phyloP scores from a whole-genome alignment of 1,284 basidiomycete genomes.

The Microbotryomycetes sp. region DNA sequence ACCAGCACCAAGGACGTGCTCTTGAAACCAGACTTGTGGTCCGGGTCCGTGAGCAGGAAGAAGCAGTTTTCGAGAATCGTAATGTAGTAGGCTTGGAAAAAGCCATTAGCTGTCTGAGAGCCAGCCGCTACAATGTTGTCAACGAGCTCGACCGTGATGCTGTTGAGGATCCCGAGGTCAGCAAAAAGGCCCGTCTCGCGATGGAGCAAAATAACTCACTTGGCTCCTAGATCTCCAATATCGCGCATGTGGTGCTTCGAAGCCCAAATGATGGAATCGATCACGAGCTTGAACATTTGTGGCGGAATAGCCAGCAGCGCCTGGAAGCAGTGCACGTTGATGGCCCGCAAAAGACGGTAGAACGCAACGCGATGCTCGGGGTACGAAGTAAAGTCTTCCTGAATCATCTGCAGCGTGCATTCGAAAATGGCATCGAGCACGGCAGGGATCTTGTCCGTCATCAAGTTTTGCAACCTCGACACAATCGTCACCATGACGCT shows the following conservation, averaged over 20 bases:
- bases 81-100: conserved; percentile 82
- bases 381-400: conserved; percentile 88
- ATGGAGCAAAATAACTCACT: conserved; percentile 50
- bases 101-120: conserved; percentile 64
- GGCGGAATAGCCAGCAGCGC: conserved; percentile 33
- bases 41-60: conserved; percentile 93
- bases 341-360: conserved; percentile 90
- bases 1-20: conserved; percentile 67
- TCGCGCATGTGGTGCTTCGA: conserved; percentile 99
- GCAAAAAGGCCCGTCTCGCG: background rate
- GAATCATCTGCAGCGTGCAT: conserved; percentile 97
- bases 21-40: conserved; percentile 96
- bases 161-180: background rate
- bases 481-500: conserved; percentile 99
- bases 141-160: conserved; percentile 88
- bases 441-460: conserved; percentile 92
- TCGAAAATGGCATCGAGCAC: conserved; percentile 97
- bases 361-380: conserved; percentile 97
- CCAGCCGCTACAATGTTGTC: conserved; percentile 90
- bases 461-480: conserved; percentile 64
- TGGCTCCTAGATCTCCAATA: conserved; percentile 90
- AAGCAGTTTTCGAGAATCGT: conserved; percentile 93
- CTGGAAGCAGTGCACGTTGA: conserved; percentile 93
- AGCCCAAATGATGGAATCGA: conserved; percentile 98
- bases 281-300: conserved; percentile 79